Base-by-base conservation (phyloP, 768 basidiomycete species). In the Cyclocybe cylindracea region DNA sequence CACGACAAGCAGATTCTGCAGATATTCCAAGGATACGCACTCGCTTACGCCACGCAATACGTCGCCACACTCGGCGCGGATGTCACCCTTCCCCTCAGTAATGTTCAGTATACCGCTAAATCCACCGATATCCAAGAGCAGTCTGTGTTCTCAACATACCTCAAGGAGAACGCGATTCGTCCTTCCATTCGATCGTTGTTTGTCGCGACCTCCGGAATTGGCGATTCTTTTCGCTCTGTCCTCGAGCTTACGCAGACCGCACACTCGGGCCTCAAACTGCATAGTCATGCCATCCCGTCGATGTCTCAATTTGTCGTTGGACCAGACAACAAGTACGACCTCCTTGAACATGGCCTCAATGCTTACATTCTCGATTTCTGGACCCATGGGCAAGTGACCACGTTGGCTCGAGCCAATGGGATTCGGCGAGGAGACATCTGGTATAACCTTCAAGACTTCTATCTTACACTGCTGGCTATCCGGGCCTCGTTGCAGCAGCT, bases 321-420 rank as follows among this genome's bases (percentile, higher is more conserved):
- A 24, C 24, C 24, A 24, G 38, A 49, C 10, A 46, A 42, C 10
- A 59, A 56, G 2, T 48, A 60, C 10, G 44, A 36, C 34, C 16
- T 24, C 18, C 14, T 44, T 7, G 57, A 62, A 43, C 57, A 66
- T 43, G 57, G 61, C 1, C 71, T 87, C 40, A 88, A 89, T 53
- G 86, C 84, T 0, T 87, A 87, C 58, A 63, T 89, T 11, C 68
- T 80, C 40, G 88, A 90, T 60, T 90, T 87, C 66, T 87, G 79
- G 61, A 76, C 63, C 0, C 88, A 89, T 51, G 88, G 87, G 0
- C 84, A 85, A 60, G 67, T 71, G 6, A 60, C 66, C 2, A 70
- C 80, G 1, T 63, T 87, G 33, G 70, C 69, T 9, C 55, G 55
- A 0, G 82, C 83, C 4, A 87, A 87, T 45, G 81, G 75, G 1